Evolutionary conservation across 768 basidiomycete genomes (phyloP).

Genomic region (Hypholoma fasciculare): DNA sequence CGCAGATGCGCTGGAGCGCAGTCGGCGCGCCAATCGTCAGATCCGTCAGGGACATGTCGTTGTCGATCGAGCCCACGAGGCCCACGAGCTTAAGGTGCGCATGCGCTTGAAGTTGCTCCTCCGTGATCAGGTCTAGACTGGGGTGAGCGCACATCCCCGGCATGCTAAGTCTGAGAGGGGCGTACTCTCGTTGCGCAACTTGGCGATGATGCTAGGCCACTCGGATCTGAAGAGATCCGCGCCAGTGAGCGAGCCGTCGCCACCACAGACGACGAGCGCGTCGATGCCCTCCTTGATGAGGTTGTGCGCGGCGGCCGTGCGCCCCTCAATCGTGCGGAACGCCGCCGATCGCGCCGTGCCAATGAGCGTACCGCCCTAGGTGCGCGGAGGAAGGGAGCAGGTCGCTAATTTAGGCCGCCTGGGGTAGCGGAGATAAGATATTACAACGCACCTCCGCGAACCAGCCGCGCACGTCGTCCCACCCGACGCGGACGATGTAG

Average conservation of each 20-base stretch:
- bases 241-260: conserved; percentile 95
- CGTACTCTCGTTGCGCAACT: conserved; percentile 64
- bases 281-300: conserved; percentile 97
- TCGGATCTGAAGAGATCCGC: conserved; percentile 92
- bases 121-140: conserved; percentile 65
- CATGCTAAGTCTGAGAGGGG: not conserved
- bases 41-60: conserved; percentile 98
- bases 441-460: conserved; percentile 68
- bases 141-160: not conserved
- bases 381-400: not conserved
- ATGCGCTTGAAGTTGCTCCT: conserved; percentile 68
- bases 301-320: conserved; percentile 86
- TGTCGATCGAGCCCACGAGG: conserved; percentile 98
- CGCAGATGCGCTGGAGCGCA: conserved; percentile 94
- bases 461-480: conserved; percentile 98
- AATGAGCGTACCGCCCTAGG: conserved; percentile 90
- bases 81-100: conserved; percentile 93
- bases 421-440: not conserved
- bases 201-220: conserved; percentile 85
- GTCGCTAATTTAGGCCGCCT: conserved; percentile 1
- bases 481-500: conserved; percentile 94
- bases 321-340: conserved; percentile 88
- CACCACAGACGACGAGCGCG: conserved; percentile 95
- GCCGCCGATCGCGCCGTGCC: conserved; percentile 87
- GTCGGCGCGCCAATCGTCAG: conserved; percentile 96